A percentile compares a stretch with the other conserved stretches of the same genome.
Conservation (phyloP, 495 filamentous ascomycete species). For the Cercophora samala region DNA sequence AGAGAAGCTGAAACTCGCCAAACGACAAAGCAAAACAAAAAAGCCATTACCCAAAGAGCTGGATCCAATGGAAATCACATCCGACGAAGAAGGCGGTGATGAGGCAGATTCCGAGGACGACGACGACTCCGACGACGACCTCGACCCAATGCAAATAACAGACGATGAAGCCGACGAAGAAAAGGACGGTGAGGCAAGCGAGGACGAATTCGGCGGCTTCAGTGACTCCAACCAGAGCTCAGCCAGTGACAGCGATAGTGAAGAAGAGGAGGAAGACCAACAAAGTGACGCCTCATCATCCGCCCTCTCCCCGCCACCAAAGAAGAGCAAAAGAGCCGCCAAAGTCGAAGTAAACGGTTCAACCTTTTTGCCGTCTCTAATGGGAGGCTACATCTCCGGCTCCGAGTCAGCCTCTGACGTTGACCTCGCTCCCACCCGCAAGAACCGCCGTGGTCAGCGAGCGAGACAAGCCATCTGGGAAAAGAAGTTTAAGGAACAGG, state of each 20-base stretch:
- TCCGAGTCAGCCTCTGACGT: slow-evolving; percentile 64
- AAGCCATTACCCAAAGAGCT: slow-evolving; percentile 21
- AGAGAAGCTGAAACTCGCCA: slow-evolving; percentile 17
- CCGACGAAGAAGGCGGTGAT: slow-evolving; percentile 22
- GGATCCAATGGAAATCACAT: slow-evolving; percentile 26
- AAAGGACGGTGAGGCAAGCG: slow-evolving; percentile 13
- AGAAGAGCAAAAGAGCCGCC: slow-evolving; percentile 34
- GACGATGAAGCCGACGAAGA: slow-evolving; percentile 20
- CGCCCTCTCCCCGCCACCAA: slow-evolving; percentile 35
- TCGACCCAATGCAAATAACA: slow-evolving; percentile 22
- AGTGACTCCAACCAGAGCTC: slow-evolving; percentile 15
- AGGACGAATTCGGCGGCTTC: slow-evolving; percentile 20
- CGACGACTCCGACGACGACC: slow-evolving; percentile 2
- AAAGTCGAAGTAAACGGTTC: slow-evolving; percentile 43
- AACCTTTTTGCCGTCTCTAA: slow-evolving; percentile 82
- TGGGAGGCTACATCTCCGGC: slow-evolving; percentile 90
- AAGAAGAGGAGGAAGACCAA: slow-evolving; percentile 26
- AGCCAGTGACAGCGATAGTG: slow-evolving; percentile 16
- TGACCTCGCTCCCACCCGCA: slow-evolving; percentile 49
- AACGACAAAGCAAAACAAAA: slow-evolving; percentile 10
- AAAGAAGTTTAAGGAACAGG: slow-evolving; percentile 68
- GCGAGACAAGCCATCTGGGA: slow-evolving; percentile 84
- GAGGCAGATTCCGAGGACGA: slow-evolving; percentile 17
- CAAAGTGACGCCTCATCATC: slow-evolving; percentile 16
- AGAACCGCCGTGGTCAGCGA: slow-evolving; percentile 87